Evolutionary conservation across 108 stramenopile genomes (phyloP).

Genomic region (Skeletonema tropicum): DNA sequence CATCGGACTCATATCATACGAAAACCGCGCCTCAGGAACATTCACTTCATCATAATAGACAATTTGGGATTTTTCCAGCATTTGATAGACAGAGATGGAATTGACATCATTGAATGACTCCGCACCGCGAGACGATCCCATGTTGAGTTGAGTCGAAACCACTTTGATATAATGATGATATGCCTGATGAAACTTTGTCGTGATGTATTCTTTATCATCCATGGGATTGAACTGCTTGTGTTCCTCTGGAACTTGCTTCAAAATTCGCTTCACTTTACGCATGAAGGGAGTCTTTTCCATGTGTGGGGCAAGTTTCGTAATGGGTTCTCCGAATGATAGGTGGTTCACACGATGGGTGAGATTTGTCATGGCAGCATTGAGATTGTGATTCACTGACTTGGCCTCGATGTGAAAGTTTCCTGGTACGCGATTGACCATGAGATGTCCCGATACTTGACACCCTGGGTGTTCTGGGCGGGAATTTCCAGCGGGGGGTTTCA

Average conservation of each 20-base stretch:
- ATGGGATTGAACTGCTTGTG: constrained; percentile 80
- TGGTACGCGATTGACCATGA: constrained; percentile 95
- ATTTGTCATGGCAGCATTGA: constrained; percentile 94
- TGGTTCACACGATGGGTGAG: constrained; percentile 92
- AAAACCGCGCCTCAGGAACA: constrained; percentile 89
- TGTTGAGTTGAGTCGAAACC: constrained; percentile 82
- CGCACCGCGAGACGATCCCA: constrained; percentile 5
- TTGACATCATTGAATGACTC: constrained; percentile 30
- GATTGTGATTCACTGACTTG: constrained; percentile 87
- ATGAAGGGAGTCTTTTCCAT: constrained; percentile 28
- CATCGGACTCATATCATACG: constrained; percentile 92
- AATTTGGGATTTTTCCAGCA: constrained; percentile 85
- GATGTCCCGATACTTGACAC: constrained; percentile 83
- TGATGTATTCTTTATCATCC: constrained; percentile 72
- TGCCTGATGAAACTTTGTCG: constrained; percentile 82
- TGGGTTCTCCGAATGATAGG: constrained; percentile 86
- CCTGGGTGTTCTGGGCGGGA: constrained; percentile 79
- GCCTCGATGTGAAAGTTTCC: constrained; percentile 98
- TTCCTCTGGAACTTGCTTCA: constrained; percentile 76
- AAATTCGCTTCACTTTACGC: constrained; percentile 48
- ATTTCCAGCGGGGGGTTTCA: background rate
- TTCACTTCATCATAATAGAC: constrained; percentile 75
- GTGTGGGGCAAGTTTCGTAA: constrained; percentile 15
- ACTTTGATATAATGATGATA: constrained; percentile 98
- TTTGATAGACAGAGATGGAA: constrained; percentile 71